Percentiles rank a stretch among this genome's conserved stretches.
Evolutionary conservation across 1,284 basidiomycete genomes (phyloP).

Genomic region (Exobasidium rhododendri): DNA sequence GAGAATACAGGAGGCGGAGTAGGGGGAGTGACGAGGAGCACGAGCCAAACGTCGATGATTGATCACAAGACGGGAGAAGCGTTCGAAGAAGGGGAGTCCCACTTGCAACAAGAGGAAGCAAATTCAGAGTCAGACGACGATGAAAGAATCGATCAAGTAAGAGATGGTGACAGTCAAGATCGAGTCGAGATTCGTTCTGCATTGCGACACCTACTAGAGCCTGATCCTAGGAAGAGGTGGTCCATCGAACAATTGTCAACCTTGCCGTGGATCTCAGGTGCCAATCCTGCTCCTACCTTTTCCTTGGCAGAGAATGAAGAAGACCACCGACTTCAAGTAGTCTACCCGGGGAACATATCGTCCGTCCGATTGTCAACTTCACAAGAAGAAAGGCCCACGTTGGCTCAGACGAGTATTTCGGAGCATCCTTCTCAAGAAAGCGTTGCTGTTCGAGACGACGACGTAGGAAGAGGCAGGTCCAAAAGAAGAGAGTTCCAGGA

Average conservation of each 20-base stretch:
- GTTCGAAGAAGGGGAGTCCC: neutral
- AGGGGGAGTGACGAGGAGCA: neutral
- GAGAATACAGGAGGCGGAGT: neutral
- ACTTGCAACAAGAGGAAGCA: slow-evolving; percentile 20
- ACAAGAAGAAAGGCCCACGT: neutral
- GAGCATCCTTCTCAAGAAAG: slow-evolving; percentile 4
- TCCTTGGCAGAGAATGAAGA: neutral
- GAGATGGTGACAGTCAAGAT: slow-evolving; percentile 39
- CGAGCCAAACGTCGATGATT: neutral
- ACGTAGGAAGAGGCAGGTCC: slow-evolving; percentile 7
- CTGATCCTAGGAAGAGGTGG: slow-evolving; percentile 44
- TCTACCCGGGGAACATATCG: neutral
- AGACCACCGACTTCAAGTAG: neutral
- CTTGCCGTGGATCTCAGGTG: slow-evolving; percentile 25
- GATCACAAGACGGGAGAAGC: neutral
- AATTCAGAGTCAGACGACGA: slow-evolving; percentile 43
- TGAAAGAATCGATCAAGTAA: slow-evolving; percentile 24
- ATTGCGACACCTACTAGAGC: slow-evolving; percentile 34
- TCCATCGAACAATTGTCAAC: slow-evolving; percentile 29
- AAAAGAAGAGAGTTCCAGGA: neutral
- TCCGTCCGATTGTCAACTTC: neutral
- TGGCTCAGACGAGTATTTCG: slow-evolving; percentile 2
- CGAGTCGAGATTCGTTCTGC: slow-evolving; percentile 36
- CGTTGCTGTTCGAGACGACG: neutral
- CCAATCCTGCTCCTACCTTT: slow-evolving; percentile 1